Base-by-base conservation (phyloP, 2,329 filamentous ascomycete genomes). In the Bisporella sp. region DNA sequence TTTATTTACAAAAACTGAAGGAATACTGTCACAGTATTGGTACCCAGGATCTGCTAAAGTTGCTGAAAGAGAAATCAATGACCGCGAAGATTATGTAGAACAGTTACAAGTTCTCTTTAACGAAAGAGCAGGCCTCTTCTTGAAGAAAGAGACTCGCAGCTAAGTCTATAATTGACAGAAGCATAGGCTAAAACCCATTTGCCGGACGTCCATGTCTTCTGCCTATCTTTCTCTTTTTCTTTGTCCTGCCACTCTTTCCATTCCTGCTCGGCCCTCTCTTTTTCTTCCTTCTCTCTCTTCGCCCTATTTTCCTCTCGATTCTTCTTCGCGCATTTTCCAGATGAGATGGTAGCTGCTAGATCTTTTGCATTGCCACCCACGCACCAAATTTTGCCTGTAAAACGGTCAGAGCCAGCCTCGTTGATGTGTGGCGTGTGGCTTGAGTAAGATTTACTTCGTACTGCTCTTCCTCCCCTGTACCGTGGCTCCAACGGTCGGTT, bases 321-420 rank as follows among this genome's bases (percentile, higher is more conserved):
- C 42, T 50, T 21, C 48, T 57, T n/a, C 45, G 55, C 53, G 50
- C 53, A 51, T 48, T 57, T 43, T 6, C 50, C 46, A 47, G 53
- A 55, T 49, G 46, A 57, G 50, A 57, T 55, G 41, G 48, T 50
- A 50, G 55, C 53, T 31, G 50, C 53, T 44, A 57, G 41, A 44
- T 21, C 21, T 21, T 21, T 21, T 21, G 46, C 35, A 41, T 56
- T 56, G 49, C 54, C 48, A 56, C 49, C 47, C 30, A 56, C n/a
- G n/a, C 44, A 52, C 48, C 49, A 52, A 56, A 41, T 52, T 42
- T 41, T 56, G 51, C 55, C 53, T 57, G 47, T 45, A 31, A 57
- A 54, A 57, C 50, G 41, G 42, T 54, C 43, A 54, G 54, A 49
- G 44, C 50, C 40, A 49, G 30, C 41, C 13, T 47, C 39, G 37